A percentile compares a stretch with the other conserved stretches of the same genome.
phyloP scores from a whole-genome alignment of 768 basidiomycete genomes.

The Coprinopsis sp. region DNA sequence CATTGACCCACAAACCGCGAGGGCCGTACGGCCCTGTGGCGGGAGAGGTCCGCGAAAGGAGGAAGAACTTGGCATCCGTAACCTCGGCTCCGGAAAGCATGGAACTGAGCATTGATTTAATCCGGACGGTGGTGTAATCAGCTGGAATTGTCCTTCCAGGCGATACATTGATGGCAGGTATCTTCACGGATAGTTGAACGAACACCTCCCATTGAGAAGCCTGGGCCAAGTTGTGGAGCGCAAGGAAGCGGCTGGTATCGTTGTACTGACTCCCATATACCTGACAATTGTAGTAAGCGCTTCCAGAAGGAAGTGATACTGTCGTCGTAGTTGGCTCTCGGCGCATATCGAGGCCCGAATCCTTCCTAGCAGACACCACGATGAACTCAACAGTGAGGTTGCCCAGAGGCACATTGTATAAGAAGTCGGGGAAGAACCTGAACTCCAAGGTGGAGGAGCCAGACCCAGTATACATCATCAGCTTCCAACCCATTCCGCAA shows the following conservation, averaged over 20 bases:
- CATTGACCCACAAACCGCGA: conserved; percentile 4
- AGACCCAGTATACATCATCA: not conserved
- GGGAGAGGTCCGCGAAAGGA: conserved; percentile 5
- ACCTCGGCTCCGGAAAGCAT: not conserved
- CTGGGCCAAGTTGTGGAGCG: not conserved
- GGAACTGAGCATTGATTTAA: not conserved
- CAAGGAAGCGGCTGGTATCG: not conserved
- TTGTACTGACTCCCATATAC: not conserved
- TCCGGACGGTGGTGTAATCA: not conserved
- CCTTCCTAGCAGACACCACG: not conserved
- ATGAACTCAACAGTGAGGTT: not conserved
- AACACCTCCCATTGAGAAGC: not conserved
- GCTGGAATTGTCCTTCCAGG: no score
- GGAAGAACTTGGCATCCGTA: conserved; percentile 10
- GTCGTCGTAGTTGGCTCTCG: not conserved
- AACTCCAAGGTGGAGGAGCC: not conserved
- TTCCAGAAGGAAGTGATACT: not conserved
- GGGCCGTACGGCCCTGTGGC: not conserved
- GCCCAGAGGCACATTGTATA: not conserved
- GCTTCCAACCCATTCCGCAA: not conserved
- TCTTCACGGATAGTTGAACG: not conserved
- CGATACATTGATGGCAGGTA: not conserved
- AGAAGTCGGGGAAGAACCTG: not conserved
- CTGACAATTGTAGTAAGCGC: not conserved
- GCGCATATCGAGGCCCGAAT: not conserved